These are phyloP conservation scores for Phycomyces blakesleeanus DNA, from an alignment of 192 early-diverging fungal species.

Conservation along the genomic window DNA sequence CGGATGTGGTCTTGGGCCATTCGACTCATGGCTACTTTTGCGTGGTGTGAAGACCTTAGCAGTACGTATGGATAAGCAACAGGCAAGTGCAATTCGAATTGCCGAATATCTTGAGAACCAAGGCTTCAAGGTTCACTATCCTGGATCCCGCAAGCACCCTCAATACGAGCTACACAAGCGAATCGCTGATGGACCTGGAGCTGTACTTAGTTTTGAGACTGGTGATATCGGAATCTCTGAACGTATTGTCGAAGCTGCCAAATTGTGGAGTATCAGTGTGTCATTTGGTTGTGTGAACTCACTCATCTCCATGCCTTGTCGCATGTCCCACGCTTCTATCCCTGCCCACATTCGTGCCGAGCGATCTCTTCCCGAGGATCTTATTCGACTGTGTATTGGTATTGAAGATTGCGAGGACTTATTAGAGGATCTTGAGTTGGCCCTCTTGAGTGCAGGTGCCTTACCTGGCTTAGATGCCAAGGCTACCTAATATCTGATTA, in stretches of 20 bases:
- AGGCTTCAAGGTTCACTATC: slow-evolving; percentile 86
- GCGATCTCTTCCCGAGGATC: slow-evolving; percentile 90
- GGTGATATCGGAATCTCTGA: slow-evolving; percentile 75
- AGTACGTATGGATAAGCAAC: slow-evolving; percentile 95
- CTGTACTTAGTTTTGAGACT: slow-evolving; percentile 94
- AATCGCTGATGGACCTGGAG: slow-evolving; percentile 83
- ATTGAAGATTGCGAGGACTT: slow-evolving; percentile 94
- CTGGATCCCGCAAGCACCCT: slow-evolving; percentile 79
- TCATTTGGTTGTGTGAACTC: slow-evolving; percentile 98
- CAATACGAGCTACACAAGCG: slow-evolving; percentile 76
- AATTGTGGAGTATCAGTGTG: slow-evolving; percentile 90
- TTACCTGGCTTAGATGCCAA: slow-evolving; percentile 4
- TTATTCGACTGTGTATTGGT: slow-evolving; percentile 93
- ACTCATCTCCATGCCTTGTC: slow-evolving; percentile 96
- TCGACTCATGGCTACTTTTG: slow-evolving; percentile 90
- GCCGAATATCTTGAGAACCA: slow-evolving; percentile 77
- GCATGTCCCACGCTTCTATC: slow-evolving; percentile 97
- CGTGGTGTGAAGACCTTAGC: slow-evolving; percentile 94
- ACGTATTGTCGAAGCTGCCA: slow-evolving; percentile 77
- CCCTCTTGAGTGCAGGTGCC: slow-evolving; percentile 46
- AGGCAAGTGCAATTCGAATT: slow-evolving; percentile 75
- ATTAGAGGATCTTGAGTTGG: slow-evolving; percentile 77
- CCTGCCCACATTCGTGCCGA: slow-evolving; percentile 85
- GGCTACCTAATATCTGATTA: not conserved
- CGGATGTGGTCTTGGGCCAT: slow-evolving; percentile 84